A percentile compares a stretch with the other conserved stretches of the same genome.
Conservation (phyloP, 345 rosid genomes). For the Cardamine occulta region DNA sequence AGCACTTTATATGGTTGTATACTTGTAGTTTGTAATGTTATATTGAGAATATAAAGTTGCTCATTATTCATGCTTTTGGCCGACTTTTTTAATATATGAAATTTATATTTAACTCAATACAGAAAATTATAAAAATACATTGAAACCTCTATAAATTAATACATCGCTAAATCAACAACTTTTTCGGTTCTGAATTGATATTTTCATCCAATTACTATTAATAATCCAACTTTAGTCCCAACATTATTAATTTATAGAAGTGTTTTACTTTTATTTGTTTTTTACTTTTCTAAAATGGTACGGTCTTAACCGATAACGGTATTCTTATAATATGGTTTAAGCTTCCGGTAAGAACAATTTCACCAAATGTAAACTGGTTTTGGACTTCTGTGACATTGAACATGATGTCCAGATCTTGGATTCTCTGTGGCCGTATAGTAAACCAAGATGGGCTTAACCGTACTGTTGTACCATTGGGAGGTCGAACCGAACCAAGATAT, state of each 20-base stretch:
- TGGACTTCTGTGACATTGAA: conserved; percentile 49
- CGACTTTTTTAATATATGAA: not conserved
- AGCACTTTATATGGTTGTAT: not conserved
- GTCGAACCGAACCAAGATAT: conserved; percentile 52
- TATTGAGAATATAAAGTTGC: not conserved
- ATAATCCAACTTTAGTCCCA: not conserved
- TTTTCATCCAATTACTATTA: no score
- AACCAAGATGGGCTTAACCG: conserved; percentile 67
- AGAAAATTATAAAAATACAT: no score
- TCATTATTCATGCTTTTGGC: not conserved
- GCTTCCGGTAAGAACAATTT: conserved; percentile 71
- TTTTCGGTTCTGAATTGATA: not conserved
- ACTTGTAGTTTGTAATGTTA: not conserved
- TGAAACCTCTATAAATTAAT: not conserved
- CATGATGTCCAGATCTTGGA: conserved; percentile 57
- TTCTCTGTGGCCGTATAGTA: conserved; percentile 49
- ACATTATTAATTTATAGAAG: no score
- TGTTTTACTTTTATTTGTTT: not conserved
- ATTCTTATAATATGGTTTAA: conserved; percentile 69
- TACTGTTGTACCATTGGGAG: conserved; percentile 68
- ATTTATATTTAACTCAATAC: not conserved
- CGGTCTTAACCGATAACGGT: conserved; percentile 59
- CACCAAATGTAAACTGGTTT: conserved; percentile 65
- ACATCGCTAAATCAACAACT: not conserved
- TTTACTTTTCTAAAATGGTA: conserved; percentile 11